A percentile compares a stretch with the other conserved stretches of the same genome.
phyloP scores from a whole-genome alignment of 768 basidiomycete genomes.

The Calocera cornea region DNA sequence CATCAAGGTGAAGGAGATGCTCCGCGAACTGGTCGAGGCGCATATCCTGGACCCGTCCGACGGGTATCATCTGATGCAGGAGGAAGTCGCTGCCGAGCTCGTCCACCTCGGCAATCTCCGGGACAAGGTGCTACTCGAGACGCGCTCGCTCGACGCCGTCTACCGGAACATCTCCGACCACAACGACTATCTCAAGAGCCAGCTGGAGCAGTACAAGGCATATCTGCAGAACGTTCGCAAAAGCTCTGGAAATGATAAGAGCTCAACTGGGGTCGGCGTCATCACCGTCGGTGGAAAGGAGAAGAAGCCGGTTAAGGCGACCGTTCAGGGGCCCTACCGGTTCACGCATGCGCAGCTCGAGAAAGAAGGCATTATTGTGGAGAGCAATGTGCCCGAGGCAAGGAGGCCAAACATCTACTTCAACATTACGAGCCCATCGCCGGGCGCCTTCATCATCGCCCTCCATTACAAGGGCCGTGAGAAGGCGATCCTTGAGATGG shows the following conservation, averaged over 20 bases:
- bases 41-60: conserved; percentile 72
- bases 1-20: conserved; percentile 99
- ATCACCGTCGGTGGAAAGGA: conserved; percentile 94
- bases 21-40: conserved; percentile 85
- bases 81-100: conserved; percentile 90
- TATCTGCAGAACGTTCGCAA: conserved; percentile 95
- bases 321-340: conserved; percentile 86
- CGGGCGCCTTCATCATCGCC: conserved; percentile 97
- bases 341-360: conserved; percentile 97
- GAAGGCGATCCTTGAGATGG: conserved; percentile 99
- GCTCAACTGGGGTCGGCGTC: conserved; percentile 66
- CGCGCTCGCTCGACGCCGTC: conserved; percentile 83
- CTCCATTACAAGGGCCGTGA: conserved; percentile 97
- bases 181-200: conserved; percentile 90
- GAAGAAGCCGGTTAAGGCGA: conserved; percentile 76
- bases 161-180: conserved; percentile 99
- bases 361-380: conserved; percentile 98
- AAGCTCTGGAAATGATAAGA: conserved; percentile 79
- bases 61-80: conserved; percentile 89
- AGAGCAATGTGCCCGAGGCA: conserved; percentile 95
- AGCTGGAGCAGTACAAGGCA: conserved; percentile 98
- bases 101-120: conserved; percentile 90
- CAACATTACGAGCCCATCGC: conserved; percentile 94
- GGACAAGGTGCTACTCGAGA: conserved; percentile 90
- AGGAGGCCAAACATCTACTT: conserved; percentile 98